Percentiles rank a stretch among this genome's conserved stretches.
phyloP scores from a whole-genome alignment of 2,329 filamentous ascomycete genomes.

The Talaromyces piceae region DNA sequence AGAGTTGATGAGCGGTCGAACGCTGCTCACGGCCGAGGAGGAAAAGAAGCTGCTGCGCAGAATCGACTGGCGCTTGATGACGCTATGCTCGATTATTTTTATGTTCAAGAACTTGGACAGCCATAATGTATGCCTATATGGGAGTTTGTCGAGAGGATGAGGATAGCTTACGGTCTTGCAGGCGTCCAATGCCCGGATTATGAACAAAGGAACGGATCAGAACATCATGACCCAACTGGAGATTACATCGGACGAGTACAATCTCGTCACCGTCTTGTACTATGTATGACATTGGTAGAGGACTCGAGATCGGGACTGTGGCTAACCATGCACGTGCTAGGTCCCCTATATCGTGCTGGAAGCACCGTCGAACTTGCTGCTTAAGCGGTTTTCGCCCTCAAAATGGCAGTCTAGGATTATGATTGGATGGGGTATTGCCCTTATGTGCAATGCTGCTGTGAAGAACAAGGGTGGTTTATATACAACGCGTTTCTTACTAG shows the following conservation, averaged over 20 bases:
- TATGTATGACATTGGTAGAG: conserved; percentile 20
- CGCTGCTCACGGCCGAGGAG: conserved; percentile 32
- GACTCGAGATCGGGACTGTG: neutral
- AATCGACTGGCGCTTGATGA: conserved; percentile 39
- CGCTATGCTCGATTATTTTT: conserved; percentile 29
- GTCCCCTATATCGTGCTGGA: conserved; percentile 20
- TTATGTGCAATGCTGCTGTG: conserved; percentile 34
- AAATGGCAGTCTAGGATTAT: conserved; percentile 13
- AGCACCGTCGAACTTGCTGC: conserved; percentile 16
- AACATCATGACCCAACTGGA: conserved; percentile 22
- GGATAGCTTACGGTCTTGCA: conserved; percentile 11
- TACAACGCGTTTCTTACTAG: conserved; percentile 35
- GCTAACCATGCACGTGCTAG: conserved; percentile 7
- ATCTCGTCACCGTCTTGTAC: conserved; percentile 28
- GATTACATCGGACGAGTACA: conserved; percentile 25
- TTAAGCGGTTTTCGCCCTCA: conserved; percentile 7
- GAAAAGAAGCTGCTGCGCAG: conserved; percentile 39
- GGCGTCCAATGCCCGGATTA: conserved; percentile 29
- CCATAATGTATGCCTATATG: conserved; percentile 18
- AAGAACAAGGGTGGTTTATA: conserved; percentile 33
- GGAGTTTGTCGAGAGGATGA: neutral
- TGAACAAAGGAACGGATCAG: conserved; percentile 26
- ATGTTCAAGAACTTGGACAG: conserved; percentile 26
- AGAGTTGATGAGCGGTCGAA: conserved; percentile 24
- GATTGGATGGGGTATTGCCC: conserved; percentile 20